These are phyloP conservation scores for Viola odorata DNA, from an alignment of 345 rosid genomes.

Conservation along the genomic window DNA sequence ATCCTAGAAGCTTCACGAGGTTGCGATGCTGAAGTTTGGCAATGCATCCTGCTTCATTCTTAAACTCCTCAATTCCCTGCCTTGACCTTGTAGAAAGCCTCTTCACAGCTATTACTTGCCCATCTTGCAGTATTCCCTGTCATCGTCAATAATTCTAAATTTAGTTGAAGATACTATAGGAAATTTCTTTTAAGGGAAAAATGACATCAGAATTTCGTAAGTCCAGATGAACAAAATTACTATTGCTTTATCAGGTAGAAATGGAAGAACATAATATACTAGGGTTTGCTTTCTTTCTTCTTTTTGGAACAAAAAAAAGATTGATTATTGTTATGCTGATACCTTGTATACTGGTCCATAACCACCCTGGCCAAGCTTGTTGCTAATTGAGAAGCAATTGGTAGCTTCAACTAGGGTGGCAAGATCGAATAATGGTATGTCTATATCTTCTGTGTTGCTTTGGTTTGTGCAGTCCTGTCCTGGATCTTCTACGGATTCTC, in stretches of 20 bases:
- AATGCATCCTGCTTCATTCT: conserved; percentile 7
- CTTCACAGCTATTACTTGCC: conserved; percentile 10
- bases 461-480: conserved; percentile 3
- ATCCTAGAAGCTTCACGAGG: conserved; percentile 17
- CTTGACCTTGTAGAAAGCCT: conserved; percentile 7
- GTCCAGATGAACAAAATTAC: no score
- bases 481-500: background rate
- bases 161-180: no score
- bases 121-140: conserved; percentile 14
- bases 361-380: conserved; percentile 32
- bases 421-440: conserved; percentile 20
- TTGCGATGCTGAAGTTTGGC: conserved; percentile 13
- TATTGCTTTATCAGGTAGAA: no score
- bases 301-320: no score
- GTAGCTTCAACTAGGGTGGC: conserved; percentile 19
- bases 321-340: background rate
- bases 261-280: no score
- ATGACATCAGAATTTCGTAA: no score
- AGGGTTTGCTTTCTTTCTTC: no score
- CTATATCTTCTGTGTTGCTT: conserved; percentile 10
- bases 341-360: conserved; percentile 30
- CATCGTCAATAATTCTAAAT: background rate
- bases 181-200: no score
- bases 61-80: conserved; percentile 14
- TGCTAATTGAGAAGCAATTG: conserved; percentile 10